Base-by-base conservation (phyloP, 208 protist species). In the Trypanosoma scelopori region DNA sequence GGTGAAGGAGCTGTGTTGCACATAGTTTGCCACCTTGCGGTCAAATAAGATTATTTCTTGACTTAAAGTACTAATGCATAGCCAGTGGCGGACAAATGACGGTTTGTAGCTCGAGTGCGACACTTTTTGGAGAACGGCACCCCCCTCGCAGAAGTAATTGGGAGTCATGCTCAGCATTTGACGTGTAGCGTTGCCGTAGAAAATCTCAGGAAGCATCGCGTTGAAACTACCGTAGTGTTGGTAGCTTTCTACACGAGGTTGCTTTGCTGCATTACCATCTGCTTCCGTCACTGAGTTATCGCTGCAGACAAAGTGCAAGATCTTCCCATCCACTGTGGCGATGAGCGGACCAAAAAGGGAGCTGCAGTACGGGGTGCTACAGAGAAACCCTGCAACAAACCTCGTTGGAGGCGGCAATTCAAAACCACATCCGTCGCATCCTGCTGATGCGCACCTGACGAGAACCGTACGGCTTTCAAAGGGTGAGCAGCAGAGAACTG, bases 401-500 rank as follows among this genome's bases (percentile, higher is more conserved):
- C 66, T 37, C 7, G 42, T 56, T 18, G 55, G 57, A 32, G 56
- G 50, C 12, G 46, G 49, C n/a, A 23, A 35, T 23, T 72, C 66
- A 35, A 50, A 49, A 32, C 66, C 66, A 51, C 42, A 64, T 18
- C 57, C 65, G 28, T 75, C 78, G 23, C 62, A 65, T 22, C 58
- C 56, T 0, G 67, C 53, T n/a, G 53, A 78, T 13, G 47, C 39
- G 18, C 82, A 69, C 62, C 83, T 86, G 6, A 82, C 45, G 0
- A 79, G 47, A 12, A 71, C 55, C n/a, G 71, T 49, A 1, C 68
- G 63, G n/a, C 47, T 37, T 61, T 86, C 84, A 23, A 83, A 87
- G 13, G 68, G 73, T 25, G 80, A 83, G 39, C 78, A 79, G 57
- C 78, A 81, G 6, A 90, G 43, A 50, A 90, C 55, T 23, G 55